Base-by-base conservation (phyloP, 441 rosid genomes). In the Mallotus japonicus region DNA sequence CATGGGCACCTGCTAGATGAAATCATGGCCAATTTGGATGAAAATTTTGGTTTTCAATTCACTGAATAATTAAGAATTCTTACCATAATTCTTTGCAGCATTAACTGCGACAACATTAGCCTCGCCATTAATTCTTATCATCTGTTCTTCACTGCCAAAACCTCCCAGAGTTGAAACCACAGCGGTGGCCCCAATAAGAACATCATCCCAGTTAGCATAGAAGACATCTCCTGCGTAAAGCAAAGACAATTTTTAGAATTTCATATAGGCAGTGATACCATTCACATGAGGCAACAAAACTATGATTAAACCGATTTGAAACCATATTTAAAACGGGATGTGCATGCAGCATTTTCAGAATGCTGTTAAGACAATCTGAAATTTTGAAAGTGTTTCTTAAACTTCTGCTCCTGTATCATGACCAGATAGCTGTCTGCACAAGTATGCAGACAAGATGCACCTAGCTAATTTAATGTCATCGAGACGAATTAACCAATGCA, bases 131-230 rank as follows among this genome's bases (percentile, higher is more conserved):
- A 92, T 89, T 79, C 97, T 87, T 80, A 81, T 80, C 97, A 94
- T 94, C 79, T 92, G 97, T 66, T 92, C 97, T 78, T 94, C 94
- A 67, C 78, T 94, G 42, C 97, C 97, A 78, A 94, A 81, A 72
- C 99, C 99, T 78, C 97, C 97, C 63, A 90, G 80, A n/a, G 99
- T 94, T 10, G 99, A 92, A 81, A 94, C 90, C 59, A 92, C 94
- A 3, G 95, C 85, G 67, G 94, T 94, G 62, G 97, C 97, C 70
- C 99, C 97, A 15, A 75, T 77, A 76, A 92, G 92, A 28, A 94
- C 92, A 76, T 88, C 99, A 86, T 94, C 97, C 97, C 97, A 94
- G 69, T 90, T 89, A 64, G 83, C 80, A 62, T 94, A 94, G 84
- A 94, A 94, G 71, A 94, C 95, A 81, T 92, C 99, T 65, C 97